Conservation (phyloP, 23 red algal species). For the Gracilariopsis chorda region DNA sequence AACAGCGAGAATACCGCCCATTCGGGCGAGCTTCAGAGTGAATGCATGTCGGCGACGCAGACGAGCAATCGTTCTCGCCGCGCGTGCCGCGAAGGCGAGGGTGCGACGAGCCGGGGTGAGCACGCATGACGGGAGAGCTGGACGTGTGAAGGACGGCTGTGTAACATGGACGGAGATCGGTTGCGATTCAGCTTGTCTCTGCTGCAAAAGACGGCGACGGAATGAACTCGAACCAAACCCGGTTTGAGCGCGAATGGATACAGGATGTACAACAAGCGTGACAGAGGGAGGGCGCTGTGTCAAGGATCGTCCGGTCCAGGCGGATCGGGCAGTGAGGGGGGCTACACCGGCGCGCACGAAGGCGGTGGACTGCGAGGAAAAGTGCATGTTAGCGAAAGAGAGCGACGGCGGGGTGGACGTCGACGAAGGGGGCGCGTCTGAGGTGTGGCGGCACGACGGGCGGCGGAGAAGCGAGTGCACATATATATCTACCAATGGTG, state of each 20-base stretch:
- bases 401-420: too few relatives aligned
- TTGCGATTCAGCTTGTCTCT: neutral
- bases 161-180: neutral
- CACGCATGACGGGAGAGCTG: neutral
- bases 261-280: too few relatives aligned
- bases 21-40: conserved; percentile 9
- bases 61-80: neutral
- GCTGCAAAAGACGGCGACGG: neutral
- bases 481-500: too few relatives aligned
- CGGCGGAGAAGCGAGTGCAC: too few relatives aligned
- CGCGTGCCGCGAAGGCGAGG: conserved; percentile 19
- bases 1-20: neutral
- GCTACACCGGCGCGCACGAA: neutral
- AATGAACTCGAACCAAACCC: too few relatives aligned
- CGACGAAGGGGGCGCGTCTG: too few relatives aligned
- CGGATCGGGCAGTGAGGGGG: neutral
- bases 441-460: too few relatives aligned
- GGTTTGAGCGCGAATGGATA: too few relatives aligned
- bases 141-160: neutral
- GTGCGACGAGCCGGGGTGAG: neutral
- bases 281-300: neutral
- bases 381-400: too few relatives aligned
- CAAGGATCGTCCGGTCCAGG: neutral
- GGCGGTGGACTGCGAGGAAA: too few relatives aligned
- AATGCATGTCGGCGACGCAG: neutral